Percentiles rank a stretch among this genome's conserved stretches.
phyloP scores from a whole-genome alignment of 2,329 filamentous ascomycete species.

The Dothistroma septosporum region DNA sequence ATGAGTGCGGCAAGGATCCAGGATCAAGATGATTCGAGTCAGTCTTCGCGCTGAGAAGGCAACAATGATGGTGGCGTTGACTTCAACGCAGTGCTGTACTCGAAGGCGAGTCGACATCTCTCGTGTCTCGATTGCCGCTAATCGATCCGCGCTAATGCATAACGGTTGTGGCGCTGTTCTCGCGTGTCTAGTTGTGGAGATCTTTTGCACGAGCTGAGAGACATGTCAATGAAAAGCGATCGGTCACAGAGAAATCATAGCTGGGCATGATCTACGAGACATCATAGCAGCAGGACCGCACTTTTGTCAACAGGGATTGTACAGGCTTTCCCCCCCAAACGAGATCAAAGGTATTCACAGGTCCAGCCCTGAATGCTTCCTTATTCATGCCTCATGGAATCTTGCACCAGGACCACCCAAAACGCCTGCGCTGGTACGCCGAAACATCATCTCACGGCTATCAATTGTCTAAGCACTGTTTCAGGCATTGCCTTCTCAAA shows the following conservation, averaged over 20 bases:
- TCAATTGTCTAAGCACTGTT: neutral
- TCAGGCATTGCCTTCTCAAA: neutral
- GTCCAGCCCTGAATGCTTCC: slow-evolving; percentile 3
- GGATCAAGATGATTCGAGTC: neutral
- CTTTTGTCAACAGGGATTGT: neutral
- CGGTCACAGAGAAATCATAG: neutral
- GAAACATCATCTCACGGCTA: neutral
- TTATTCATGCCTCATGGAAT: slow-evolving; percentile 5
- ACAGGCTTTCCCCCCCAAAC: neutral
- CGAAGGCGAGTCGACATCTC: neutral
- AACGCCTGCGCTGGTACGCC: neutral
- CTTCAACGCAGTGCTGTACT: neutral
- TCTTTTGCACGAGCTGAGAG: neutral
- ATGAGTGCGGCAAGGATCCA: neutral
- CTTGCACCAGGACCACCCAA: neutral
- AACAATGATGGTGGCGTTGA: neutral
- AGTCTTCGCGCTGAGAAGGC: neutral
- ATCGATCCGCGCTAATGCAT: neutral
- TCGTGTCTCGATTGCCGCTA: neutral
- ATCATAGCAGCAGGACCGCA: neutral
- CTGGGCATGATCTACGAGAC: neutral
- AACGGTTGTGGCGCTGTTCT: neutral
- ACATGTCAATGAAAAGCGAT: neutral
- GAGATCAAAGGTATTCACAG: neutral
- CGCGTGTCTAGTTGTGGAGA: neutral